phyloP scores from a whole-genome alignment of 352 stramenopile genomes.

The Phytophthora aleatoria region DNA sequence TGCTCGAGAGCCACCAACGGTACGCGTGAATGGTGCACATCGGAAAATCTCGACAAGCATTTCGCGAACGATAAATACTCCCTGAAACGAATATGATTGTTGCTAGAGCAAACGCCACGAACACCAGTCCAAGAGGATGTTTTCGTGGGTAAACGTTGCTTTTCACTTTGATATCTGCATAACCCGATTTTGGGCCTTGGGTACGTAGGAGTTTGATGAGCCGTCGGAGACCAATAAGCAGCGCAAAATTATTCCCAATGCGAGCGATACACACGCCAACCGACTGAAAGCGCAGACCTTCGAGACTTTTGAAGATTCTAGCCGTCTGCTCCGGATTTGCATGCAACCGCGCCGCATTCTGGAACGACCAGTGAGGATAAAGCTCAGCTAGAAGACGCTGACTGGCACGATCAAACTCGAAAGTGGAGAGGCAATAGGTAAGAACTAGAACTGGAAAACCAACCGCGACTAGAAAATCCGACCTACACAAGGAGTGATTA shows the following conservation, averaged over 20 bases:
- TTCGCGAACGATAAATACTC: slow-evolving; percentile 17
- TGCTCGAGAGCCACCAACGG: slow-evolving; percentile 21
- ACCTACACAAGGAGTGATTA: slow-evolving; percentile 15
- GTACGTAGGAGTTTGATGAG: slow-evolving; percentile 22
- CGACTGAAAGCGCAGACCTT: slow-evolving; percentile 34
- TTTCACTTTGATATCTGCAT: neutral
- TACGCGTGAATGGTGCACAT: slow-evolving; percentile 29
- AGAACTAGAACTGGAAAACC: slow-evolving; percentile 37
- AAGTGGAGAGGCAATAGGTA: slow-evolving; percentile 27
- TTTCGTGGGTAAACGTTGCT: slow-evolving; percentile 26
- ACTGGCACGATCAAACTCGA: slow-evolving; percentile 34
- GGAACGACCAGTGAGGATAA: slow-evolving; percentile 26
- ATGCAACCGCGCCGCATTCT: slow-evolving; percentile 26
- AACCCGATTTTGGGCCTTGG: neutral
- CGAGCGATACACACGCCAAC: slow-evolving; percentile 34
- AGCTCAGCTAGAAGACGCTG: slow-evolving; percentile 19
- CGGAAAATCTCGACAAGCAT: slow-evolving; percentile 19
- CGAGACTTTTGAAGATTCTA: slow-evolving; percentile 32
- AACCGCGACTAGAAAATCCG: slow-evolving; percentile 40
- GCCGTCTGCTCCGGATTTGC: slow-evolving; percentile 29
- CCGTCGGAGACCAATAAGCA: slow-evolving; percentile 27
- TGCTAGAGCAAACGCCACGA: slow-evolving; percentile 13
- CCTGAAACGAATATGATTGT: slow-evolving; percentile 18
- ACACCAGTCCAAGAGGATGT: slow-evolving; percentile 21
- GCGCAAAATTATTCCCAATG: slow-evolving; percentile 34